Evolutionary conservation across 2,329 filamentous ascomycete species (phyloP), one percentile per base, ranked within the genome.

Genomic region (Aureobasidium sp.): DNA sequence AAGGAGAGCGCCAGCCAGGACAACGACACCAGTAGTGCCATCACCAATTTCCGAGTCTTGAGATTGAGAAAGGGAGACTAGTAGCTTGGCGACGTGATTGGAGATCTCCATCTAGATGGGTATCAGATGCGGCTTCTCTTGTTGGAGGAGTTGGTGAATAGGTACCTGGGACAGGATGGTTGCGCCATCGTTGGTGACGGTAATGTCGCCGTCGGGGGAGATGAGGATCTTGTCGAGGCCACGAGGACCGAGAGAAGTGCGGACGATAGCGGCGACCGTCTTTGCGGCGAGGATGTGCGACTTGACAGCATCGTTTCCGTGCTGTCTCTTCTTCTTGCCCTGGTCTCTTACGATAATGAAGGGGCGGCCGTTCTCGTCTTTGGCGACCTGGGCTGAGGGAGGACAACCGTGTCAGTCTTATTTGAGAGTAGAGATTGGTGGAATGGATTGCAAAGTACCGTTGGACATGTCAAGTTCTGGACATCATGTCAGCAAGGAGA

Each of bases 1-100:
- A 64, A 99, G 82, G 66, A 99, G 85, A 65, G 94, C 92, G 66
- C 93, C 94, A 15, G 94, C 94, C 68, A 99, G 80, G 53, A 99
- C 95, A 57, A 99, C 94, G 15, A 99, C 94, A 75, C 94, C 94
- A 0, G 94, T 99, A 66, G 94, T 99, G 67, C 94, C 94, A 74
- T 99, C 94, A 72, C 94, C 94, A 71, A 99, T 99, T 79, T 99
- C 94, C 70, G 97, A 93, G 72, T 99, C 94, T 76, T 99, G 94
- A 42, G 94, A 97, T 80, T 96, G 97, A 66, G 94, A 97, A 44
- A 99, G 86, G 75, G 97, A 93, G 54, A 99, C 94, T 64, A 99
- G 81, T 57, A 99, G 83, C 80, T 97, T 97, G 65, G 94, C 94
- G 65, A 99, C 91, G 77, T 97, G 93, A 82, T 99, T 97, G 69